Evolutionary conservation across 2,329 filamentous ascomycete species (phyloP), one percentile per base, ranked within the genome.

Genomic region (Colletotrichum navitas): DNA sequence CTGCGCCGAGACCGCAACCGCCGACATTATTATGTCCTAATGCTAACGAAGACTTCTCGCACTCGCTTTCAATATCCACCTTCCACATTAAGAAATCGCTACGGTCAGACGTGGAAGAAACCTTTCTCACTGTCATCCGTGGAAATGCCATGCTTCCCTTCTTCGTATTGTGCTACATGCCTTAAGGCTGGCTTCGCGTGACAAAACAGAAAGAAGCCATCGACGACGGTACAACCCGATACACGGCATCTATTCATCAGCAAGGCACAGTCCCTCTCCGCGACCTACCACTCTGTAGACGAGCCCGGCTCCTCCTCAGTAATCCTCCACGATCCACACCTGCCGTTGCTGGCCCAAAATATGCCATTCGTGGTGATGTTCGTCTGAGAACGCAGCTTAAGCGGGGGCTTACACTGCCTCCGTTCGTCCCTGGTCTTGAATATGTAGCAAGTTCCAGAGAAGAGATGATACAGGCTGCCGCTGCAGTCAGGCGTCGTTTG

Each of bases 301-400:
- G 49, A 60, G 26, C 47, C 58, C 16, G 62, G 63, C 45, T 24
- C 24, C 49, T n/a, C 36, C 5, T 54, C 6, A 16, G 59, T 68
- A 16, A 72, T 41, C n/a, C 16, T 7, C 69, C 69, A 72, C 24
- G 59, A 59, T 29, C 52, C 59, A 11, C 69, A 72, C 24, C 52
- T 12, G 1, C 69, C 69, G 24, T 72, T 72, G 45, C 69, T 72
- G n/a, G 69, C 69, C 29, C 45, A 47, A 18, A 72, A 69, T 10
- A 54, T 11, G 18, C 43, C 29, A 5, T 26, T 39, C 7, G 26
- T 41, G 10, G 7, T 47, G 21, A 24, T 12, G 10, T 43, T 47
- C 26, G n/a, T 55, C 5, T 29, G 60, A 7, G 24, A 68, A 14
- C 65, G 65, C 54, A 72, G 59, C 45, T 51, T 26, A 14, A 54